Evolutionary conservation across 2,329 filamentous ascomycete genomes (phyloP), one percentile per base, ranked within the genome.

Genomic region (Chaetomium strumarium): DNA sequence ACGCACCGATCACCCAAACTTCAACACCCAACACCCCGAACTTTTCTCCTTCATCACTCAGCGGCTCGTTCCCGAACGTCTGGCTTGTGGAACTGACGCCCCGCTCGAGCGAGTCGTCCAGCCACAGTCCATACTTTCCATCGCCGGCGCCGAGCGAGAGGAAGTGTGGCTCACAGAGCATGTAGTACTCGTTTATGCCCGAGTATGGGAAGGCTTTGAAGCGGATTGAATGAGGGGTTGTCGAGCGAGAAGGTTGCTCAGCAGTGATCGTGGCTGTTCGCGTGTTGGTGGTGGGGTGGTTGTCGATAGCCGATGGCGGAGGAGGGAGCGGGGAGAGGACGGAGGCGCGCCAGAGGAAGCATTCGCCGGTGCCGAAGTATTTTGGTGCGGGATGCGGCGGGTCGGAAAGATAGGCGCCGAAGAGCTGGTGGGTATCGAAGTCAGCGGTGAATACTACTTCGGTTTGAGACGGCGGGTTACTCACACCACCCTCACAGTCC

Each of bases 191-290:
- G 68, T 99, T 97, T 38, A 95, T 81, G 5, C 93, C 93, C 52
- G 88, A 95, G 66, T 96, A 97, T 0, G 92, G 91, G 63, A 97
- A 99, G 0, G 92, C 92, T 71, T 96, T 96, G 78, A 99, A 99
- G 17, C 93, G 84, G 60, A 97, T 89, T 24, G 83, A 79, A 56
- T 37, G n/a, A 9, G 51, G 37, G 2, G 51, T 45, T 16, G 46
- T 17, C 42, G 44, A 43, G 53, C 51, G 61, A 39, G 57, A 53
- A 38, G 57, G 57, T 13, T 48, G 46, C 8, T 64, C 60, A 36
- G 66, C 57, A 13, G 75, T 68, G 16, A 71, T 75, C 13, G 70
- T 72, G 52, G 67, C 73, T 48, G 76, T 75, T 12, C 66, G 52
- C 2, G 58, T 66, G 34, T 78, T 63, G 60, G 76, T 64, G 2